Evolutionary conservation across 78 protist species (phyloP).

Genomic region (Dictyostelium discoideum): dicty_2.7 NC_007089.4:2991501-2992000

Average conservation of each 20-base stretch:
- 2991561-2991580: conserved; percentile 61
- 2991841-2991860: conserved; percentile 39
- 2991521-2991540: conserved; percentile 38
- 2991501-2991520: conserved; percentile 72
- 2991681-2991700: conserved; percentile 47
- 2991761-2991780: conserved; percentile 24
- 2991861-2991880: conserved; percentile 43
- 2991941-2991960: conserved; percentile 27
- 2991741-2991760: conserved; percentile 42
- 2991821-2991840: conserved; percentile 57
- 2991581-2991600: conserved; percentile 50
- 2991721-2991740: conserved; percentile 59
- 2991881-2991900: conserved; percentile 23
- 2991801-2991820: conserved; percentile 59
- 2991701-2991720: conserved; percentile 31
- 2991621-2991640: conserved; percentile 50
- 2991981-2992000: conserved; percentile 60
- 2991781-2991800: conserved; percentile 46
- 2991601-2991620: conserved; percentile 41
- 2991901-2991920: conserved; percentile 18
- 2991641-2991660: conserved; percentile 48
- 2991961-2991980: conserved; percentile 55
- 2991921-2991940: conserved; percentile 58
- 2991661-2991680: conserved; percentile 64
- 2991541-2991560: conserved; percentile 45